Evolutionary conservation across 1,139 yeast genomes (phyloP).

Genomic region (Blastobotrys petasosporus): DNA sequence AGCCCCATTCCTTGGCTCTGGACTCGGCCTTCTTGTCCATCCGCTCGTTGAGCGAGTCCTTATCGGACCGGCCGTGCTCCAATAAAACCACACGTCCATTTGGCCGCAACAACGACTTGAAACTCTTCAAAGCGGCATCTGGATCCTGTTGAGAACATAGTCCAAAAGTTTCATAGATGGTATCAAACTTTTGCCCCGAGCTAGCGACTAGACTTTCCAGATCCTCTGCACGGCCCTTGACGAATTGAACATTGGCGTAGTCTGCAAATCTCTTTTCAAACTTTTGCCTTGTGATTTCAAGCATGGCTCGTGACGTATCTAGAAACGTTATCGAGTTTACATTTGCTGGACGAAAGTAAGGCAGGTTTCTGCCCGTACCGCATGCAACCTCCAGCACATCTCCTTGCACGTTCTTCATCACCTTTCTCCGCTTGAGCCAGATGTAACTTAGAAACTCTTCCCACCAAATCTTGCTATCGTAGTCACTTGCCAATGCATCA

Average conservation of each 20-base stretch:
- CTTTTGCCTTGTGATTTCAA: slow-evolving; percentile 71
- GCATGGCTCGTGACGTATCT: slow-evolving; percentile 81
- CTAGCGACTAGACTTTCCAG: slow-evolving; percentile 50
- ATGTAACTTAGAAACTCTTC: slow-evolving; percentile 81
- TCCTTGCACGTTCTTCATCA: slow-evolving; percentile 72
- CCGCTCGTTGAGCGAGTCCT: slow-evolving; percentile 69
- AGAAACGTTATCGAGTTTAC: slow-evolving; percentile 73
- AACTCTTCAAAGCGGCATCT: slow-evolving; percentile 67
- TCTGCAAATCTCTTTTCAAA: slow-evolving; percentile 62
- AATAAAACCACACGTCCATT: slow-evolving; percentile 84
- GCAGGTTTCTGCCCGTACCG: slow-evolving; percentile 92
- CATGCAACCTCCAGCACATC: slow-evolving; percentile 92
- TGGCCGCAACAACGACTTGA: slow-evolving; percentile 67
- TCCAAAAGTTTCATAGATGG: slow-evolving; percentile 90
- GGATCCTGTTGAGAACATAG: slow-evolving; percentile 95
- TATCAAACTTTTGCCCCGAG: slow-evolving; percentile 61
- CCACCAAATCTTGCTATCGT: slow-evolving; percentile 76
- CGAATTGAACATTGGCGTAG: slow-evolving; percentile 70
- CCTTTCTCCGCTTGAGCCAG: slow-evolving; percentile 78
- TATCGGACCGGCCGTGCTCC: slow-evolving; percentile 88
- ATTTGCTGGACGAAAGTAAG: slow-evolving; percentile 56
- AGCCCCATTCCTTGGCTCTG: slow-evolving; percentile 90
- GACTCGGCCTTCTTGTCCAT: slow-evolving; percentile 78
- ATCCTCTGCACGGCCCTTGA: slow-evolving; percentile 90
- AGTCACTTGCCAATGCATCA: slow-evolving; percentile 69